These are phyloP conservation scores for Penicillium sp. DNA, from an alignment of 2,329 filamentous ascomycete genomes.

Conservation along the genomic window DNA sequence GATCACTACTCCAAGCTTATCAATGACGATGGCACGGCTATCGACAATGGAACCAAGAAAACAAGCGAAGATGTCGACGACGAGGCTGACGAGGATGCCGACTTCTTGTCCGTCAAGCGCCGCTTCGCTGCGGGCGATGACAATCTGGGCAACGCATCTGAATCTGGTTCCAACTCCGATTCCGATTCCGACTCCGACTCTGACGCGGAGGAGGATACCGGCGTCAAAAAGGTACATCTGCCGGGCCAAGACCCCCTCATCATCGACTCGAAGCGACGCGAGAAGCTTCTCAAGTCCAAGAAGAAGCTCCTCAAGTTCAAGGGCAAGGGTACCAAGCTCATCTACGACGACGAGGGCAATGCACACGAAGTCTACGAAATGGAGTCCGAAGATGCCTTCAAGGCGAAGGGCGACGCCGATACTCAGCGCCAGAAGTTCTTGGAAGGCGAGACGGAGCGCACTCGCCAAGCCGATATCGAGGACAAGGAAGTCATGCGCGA, in stretches of 20 bases:
- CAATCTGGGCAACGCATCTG: conserved; percentile 36
- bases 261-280: conserved; percentile 90
- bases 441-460: conserved; percentile 70
- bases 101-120: conserved; percentile 88
- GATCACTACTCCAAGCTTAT: conserved; percentile 90
- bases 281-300: conserved; percentile 93
- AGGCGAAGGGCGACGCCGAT: conserved; percentile 70
- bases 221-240: conserved; percentile 51
- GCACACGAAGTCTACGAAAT: conserved; percentile 86
- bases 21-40: conserved; percentile 56
- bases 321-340: conserved; percentile 78
- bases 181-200: conserved; percentile 36
- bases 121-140: conserved; percentile 73
- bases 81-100: conserved; percentile 67
- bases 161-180: conserved; percentile 44
- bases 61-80: conserved; percentile 37
- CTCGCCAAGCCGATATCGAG: conserved; percentile 72
- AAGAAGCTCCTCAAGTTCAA: conserved; percentile 91
- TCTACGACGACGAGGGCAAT: conserved; percentile 91
- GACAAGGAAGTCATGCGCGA: conserved; percentile 81
- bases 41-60: conserved; percentile 24
- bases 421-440: conserved; percentile 77
- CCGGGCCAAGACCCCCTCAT: conserved; percentile 69
- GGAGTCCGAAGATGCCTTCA: conserved; percentile 80
- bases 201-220: conserved; percentile 29